phyloP scores from a whole-genome alignment of 768 basidiomycete genomes.

The Collybia nuda region DNA sequence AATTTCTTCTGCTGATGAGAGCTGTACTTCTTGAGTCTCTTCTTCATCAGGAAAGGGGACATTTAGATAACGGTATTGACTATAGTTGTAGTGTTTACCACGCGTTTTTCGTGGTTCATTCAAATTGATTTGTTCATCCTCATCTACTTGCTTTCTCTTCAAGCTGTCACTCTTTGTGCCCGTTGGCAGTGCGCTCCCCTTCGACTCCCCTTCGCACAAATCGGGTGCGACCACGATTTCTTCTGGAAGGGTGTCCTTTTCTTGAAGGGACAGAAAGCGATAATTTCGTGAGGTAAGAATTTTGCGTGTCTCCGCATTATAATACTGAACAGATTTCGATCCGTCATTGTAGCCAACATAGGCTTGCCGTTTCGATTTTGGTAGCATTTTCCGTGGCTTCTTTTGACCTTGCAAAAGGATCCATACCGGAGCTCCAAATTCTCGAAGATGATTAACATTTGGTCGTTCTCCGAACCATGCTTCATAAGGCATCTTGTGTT shows the following conservation, averaged over 20 bases:
- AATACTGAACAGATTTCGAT: constrained; percentile 1
- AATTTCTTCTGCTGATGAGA: background rate
- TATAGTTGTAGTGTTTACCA: background rate
- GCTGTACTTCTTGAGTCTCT: background rate
- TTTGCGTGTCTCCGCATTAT: constrained; percentile 1
- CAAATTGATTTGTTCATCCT: background rate
- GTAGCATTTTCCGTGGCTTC: constrained; percentile 2
- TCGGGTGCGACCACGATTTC: background rate
- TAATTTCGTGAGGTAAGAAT: constrained; percentile 1
- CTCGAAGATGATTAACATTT: constrained; percentile 20
- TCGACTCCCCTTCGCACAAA: background rate
- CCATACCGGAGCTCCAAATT: constrained; percentile 22
- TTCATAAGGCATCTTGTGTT: constrained; percentile 14
- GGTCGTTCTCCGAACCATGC: constrained; percentile 16
- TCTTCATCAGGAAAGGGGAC: background rate
- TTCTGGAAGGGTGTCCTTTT: background rate
- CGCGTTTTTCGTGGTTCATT: background rate
- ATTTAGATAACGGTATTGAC: background rate
- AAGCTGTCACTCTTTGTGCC: background rate
- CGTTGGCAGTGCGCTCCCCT: background rate
- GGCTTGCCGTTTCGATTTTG: background rate
- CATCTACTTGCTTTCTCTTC: background rate
- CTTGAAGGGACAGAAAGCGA: background rate
- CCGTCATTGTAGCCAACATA: constrained; percentile 3
- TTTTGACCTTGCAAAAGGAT: constrained; percentile 6